A percentile compares a stretch with the other conserved stretches of the same genome.
phyloP scores from a whole-genome alignment of 225 moss, liverwort and hornwort genomes.

The Takakia lepidozioides region DNA sequence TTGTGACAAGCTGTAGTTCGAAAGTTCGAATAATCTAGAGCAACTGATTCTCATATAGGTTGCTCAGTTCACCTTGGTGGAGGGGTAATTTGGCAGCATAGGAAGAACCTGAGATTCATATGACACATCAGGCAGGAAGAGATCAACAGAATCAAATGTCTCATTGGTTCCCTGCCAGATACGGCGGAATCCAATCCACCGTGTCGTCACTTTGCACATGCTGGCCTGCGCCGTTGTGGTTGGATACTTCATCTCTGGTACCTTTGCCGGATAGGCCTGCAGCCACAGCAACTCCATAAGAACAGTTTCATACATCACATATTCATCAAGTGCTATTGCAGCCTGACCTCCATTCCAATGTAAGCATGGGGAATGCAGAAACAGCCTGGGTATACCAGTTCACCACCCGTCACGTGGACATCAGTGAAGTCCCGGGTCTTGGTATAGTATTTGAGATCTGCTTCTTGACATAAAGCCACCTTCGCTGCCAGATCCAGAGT shows the following conservation, averaged over 20 bases:
- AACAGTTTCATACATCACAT: too few relatives aligned
- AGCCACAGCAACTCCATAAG: too few relatives aligned
- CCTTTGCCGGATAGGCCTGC: conserved; percentile 81
- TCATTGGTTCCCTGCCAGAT: conserved; percentile 76
- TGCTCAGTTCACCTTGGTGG: too few relatives aligned
- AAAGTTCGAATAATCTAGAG: too few relatives aligned
- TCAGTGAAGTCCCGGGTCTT: conserved; percentile 86
- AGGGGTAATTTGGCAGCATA: too few relatives aligned
- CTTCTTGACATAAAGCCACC: conserved; percentile 76
- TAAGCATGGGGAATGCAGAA: too few relatives aligned
- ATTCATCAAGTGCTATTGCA: too few relatives aligned
- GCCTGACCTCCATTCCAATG: too few relatives aligned
- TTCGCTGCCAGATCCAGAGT: conserved; percentile 63
- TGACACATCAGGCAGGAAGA: conserved; percentile 77
- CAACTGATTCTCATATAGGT: too few relatives aligned
- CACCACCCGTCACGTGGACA: conserved; percentile 75
- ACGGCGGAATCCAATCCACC: conserved; percentile 73
- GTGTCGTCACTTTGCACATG: conserved; percentile 74
- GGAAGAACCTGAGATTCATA: conserved; percentile 75
- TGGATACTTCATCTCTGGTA: conserved; percentile 44
- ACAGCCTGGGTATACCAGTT: too few relatives aligned
- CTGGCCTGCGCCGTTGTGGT: conserved; percentile 81
- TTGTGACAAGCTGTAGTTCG: too few relatives aligned
- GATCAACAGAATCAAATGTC: conserved; percentile 66
- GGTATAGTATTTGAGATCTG: conserved; percentile 88